Conservation (phyloP, 306 rosid genomes). For the Acacia confusa region DNA sequence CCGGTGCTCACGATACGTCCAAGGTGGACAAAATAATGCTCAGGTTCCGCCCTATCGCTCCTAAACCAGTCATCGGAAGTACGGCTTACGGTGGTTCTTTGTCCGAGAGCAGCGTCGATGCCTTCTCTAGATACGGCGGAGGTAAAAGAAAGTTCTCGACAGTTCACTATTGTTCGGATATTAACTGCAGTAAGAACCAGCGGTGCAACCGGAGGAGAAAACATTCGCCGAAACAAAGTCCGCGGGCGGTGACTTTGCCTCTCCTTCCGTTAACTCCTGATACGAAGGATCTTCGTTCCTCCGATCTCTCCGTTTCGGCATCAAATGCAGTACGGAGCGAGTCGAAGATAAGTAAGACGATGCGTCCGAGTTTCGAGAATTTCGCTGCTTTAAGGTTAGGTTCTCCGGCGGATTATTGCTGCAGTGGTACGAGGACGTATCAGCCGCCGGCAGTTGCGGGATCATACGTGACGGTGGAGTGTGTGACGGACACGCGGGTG, state of each 20-base stretch:
- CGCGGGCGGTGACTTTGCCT: slow-evolving; percentile 50
- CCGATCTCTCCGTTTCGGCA: slow-evolving; percentile 3
- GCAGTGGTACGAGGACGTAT: not conserved
- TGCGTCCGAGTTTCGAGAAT: slow-evolving; percentile 47
- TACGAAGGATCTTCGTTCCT: slow-evolving; percentile 27
- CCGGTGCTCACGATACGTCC: slow-evolving; percentile 42
- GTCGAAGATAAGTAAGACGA: not conserved
- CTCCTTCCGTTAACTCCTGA: slow-evolving; percentile 67
- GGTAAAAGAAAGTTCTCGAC: slow-evolving; percentile 42
- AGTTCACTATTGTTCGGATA: not conserved
- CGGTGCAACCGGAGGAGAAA: slow-evolving; percentile 49
- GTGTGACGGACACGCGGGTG: slow-evolving; percentile 63
- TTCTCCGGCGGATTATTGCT: not conserved
- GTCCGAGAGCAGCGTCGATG: slow-evolving; percentile 28
- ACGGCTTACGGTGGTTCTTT: slow-evolving; percentile 29
- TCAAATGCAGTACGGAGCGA: not conserved
- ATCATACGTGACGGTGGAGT: slow-evolving; percentile 69
- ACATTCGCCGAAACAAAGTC: slow-evolving; percentile 25
- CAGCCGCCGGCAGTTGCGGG: slow-evolving; percentile 23
- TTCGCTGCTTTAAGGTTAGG: not conserved
- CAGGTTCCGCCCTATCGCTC: slow-evolving; percentile 72
- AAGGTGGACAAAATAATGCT: slow-evolving; percentile 61
- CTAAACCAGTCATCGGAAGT: slow-evolving; percentile 53
- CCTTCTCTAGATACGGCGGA: not conserved
- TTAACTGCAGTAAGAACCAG: not conserved